Percentiles rank a stretch among this genome's conserved stretches.
phyloP scores from a whole-genome alignment of 1,139 yeast species.

The Candida gigantensis region DNA sequence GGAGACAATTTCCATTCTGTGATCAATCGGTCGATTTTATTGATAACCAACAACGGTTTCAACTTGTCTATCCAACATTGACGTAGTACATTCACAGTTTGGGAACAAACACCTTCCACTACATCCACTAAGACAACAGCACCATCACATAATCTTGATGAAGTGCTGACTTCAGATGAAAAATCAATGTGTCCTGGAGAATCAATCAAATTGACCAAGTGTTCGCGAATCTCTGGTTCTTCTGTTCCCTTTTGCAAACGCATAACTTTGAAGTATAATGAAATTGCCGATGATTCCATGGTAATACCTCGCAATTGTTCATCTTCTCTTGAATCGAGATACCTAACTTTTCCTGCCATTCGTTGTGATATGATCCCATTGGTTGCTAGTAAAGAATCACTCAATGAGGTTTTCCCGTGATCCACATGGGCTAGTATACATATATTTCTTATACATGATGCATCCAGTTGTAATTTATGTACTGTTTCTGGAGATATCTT shows the following conservation, averaged over 20 bases:
- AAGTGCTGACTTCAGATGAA: slow-evolving; percentile 93
- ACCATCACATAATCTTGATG: slow-evolving; percentile 94
- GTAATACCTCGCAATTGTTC: slow-evolving; percentile 97
- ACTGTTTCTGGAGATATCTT: slow-evolving; percentile 63
- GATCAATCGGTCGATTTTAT: slow-evolving; percentile 86
- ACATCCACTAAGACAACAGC: slow-evolving; percentile 94
- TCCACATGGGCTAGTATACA: slow-evolving; percentile 98
- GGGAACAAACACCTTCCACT: slow-evolving; percentile 97
- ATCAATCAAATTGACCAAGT: slow-evolving; percentile 87
- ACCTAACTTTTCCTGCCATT: slow-evolving; percentile 93
- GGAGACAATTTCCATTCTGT: slow-evolving; percentile 83
- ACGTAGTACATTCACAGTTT: slow-evolving; percentile 89
- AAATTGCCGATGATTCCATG: slow-evolving; percentile 94
- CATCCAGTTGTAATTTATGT: slow-evolving; percentile 64
- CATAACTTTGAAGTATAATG: slow-evolving; percentile 73
- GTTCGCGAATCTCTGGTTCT: slow-evolving; percentile 60
- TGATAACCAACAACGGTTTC: slow-evolving; percentile 86
- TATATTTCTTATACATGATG: slow-evolving; percentile 76
- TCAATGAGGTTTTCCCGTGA: slow-evolving; percentile 94
- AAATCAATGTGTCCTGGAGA: slow-evolving; percentile 99
- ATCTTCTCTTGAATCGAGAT: slow-evolving; percentile 90
- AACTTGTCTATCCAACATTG: slow-evolving; percentile 95
- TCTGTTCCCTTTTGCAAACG: slow-evolving; percentile 38
- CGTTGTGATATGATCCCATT: slow-evolving; percentile 95
- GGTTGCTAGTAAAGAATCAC: slow-evolving; percentile 90